Base-by-base conservation (phyloP, 768 basidiomycete species). In the Podaxis carcinomalis region DNA sequence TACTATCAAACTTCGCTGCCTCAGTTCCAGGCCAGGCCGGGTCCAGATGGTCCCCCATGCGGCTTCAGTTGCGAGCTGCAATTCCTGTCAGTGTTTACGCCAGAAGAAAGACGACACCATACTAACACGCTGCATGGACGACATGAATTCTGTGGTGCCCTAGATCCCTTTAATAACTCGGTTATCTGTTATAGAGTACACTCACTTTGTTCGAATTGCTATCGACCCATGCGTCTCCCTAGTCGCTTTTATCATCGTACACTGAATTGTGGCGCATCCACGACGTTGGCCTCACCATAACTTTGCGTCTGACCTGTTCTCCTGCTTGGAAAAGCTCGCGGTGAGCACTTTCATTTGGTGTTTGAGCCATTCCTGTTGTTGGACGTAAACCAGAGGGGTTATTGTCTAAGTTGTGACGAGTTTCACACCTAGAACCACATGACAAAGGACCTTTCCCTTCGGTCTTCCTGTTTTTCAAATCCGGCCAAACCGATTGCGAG, bases 1-100 rank as follows among this genome's bases (percentile, higher is more conserved):
- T 56, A 73, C 72, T 55, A 80, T 79, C 57, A 80, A 65, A 60
- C 79, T 80, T 36, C 79, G 73, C 57, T 79, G 78, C 63, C 79
- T 80, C 44, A 73, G 69, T 64, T 80, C 78, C 2, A 80, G 68
- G 7, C 79, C 78, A 35, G 78, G 77, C 50, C 79, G 73, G 47
- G 78, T 77, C 78, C 78, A 80, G 54, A 79, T 78, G 3, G 76
- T 78, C 16, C 79, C 79, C 78, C 78, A 80, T 2, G 74, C 79
- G 13, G 73, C 75, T 32, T 61, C 59, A 16, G 59, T 61, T 14
- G 46, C 37, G 16, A 61, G 52, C 59, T 61, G 14, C 6, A 16
- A 9, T 25, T 5, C 4, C 37, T 57, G 7, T 49, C 35, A 51
- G 35, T 21, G 7, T 9, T 78, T 49, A 5, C 13, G 16, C 23